Evolutionary conservation across 768 basidiomycete species (phyloP).

Genomic region (Baorangia bicolor): DNA sequence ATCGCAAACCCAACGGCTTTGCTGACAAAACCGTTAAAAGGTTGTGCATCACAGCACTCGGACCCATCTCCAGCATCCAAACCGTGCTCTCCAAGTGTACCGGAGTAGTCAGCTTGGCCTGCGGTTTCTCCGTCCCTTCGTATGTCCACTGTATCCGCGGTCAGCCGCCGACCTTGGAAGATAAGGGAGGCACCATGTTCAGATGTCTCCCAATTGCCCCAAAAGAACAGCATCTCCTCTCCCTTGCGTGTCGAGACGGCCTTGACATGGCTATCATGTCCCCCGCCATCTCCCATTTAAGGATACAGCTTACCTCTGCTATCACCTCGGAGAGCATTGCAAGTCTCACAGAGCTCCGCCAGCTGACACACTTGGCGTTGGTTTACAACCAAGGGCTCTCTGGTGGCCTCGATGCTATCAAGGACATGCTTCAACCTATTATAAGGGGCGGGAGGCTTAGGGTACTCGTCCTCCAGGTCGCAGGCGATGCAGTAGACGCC

Average conservation of each 20-base stretch:
- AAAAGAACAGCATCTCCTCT: constrained; percentile 36
- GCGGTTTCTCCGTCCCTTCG: constrained; percentile 35
- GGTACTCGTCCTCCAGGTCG: constrained; percentile 13
- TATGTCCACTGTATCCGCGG: constrained; percentile 16
- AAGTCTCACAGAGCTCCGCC: constrained; percentile 9
- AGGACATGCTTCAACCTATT: constrained; percentile 5
- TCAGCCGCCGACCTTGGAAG: not conserved
- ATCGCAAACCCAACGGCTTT: not conserved
- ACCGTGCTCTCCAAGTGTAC: not conserved
- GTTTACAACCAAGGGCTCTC: constrained; percentile 3
- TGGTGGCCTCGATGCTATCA: not conserved
- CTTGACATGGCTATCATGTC: constrained; percentile 33
- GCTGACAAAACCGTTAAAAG: not conserved
- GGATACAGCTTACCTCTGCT: constrained; percentile 30
- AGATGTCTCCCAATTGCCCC: constrained; percentile 5
- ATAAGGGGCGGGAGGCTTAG: constrained; percentile 1
- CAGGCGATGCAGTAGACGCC: not conserved
- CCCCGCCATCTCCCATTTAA: constrained; percentile 33
- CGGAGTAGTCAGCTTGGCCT: not conserved
- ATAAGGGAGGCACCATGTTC: not conserved
- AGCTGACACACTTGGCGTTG: constrained; percentile 18
- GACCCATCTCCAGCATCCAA: not conserved
- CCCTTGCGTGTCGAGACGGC: constrained; percentile 33
- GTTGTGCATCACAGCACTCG: not conserved
- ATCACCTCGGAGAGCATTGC: constrained; percentile 6